Conservation (phyloP, 2,329 filamentous ascomycete genomes). For the Apiospora arundinis region DNA sequence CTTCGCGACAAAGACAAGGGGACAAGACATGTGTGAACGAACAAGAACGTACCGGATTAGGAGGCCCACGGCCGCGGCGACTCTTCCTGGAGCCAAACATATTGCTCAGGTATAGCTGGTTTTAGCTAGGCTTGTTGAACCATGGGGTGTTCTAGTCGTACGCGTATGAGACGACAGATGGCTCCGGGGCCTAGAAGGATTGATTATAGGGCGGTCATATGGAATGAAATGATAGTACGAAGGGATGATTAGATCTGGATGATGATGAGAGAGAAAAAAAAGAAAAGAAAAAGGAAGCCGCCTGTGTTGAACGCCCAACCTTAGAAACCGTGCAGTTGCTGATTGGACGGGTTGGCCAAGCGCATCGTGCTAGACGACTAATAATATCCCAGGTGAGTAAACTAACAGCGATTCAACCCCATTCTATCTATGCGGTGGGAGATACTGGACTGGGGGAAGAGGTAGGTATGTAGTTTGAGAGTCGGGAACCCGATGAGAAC, state of each 20-base stretch:
- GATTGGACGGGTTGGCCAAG: background rate
- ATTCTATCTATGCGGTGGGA: background rate
- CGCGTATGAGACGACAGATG: constrained; percentile 14
- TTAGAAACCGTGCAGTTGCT: background rate
- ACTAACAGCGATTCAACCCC: constrained; percentile 1
- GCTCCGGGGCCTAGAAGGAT: background rate
- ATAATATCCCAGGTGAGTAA: background rate
- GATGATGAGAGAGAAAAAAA: background rate
- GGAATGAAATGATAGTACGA: constrained; percentile 3
- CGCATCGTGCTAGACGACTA: background rate
- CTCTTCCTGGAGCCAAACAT: constrained; percentile 62
- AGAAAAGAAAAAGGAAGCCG: background rate
- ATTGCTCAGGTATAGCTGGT: constrained; percentile 25
- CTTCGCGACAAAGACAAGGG: constrained; percentile 21
- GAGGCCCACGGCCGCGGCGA: constrained; percentile 41
- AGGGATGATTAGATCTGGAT: background rate
- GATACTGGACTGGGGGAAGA: background rate
- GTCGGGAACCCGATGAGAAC: background rate
- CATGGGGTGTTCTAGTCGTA: background rate
- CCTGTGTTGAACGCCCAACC: background rate
- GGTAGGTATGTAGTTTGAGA: background rate
- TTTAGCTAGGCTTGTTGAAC: constrained; percentile 8
- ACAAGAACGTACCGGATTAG: constrained; percentile 54
- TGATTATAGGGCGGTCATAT: constrained; percentile 1
- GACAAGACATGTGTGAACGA: constrained; percentile 24